Base-by-base conservation (phyloP, 2,329 filamentous ascomycete species). In the Byssochlamys sp. region DNA sequence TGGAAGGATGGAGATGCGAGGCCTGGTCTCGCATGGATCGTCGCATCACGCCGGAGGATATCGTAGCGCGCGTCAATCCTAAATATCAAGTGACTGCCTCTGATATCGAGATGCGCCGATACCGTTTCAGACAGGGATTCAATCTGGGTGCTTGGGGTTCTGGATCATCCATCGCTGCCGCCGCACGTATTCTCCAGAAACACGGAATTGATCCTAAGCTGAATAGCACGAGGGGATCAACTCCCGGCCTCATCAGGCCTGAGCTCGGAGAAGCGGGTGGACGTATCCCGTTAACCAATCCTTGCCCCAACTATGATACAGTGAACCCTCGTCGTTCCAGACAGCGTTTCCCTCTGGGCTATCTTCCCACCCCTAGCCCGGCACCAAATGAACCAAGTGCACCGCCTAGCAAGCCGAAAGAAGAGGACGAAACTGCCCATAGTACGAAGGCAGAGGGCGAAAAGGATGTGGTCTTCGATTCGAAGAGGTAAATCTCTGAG, bases 21-120 rank as follows among this genome's bases (percentile, higher is more conserved):
- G 61, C 66, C 28, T 69, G 66, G 66, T 52, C 60, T 33, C 65
- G 65, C 28, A 35, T 63, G 6, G 66, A 69, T 52, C 59, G 62
- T 24, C 62, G 65, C 14, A 65, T 68, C 51, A 59, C 56, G 3
- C 35, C 53, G 3, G 9, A 59, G 11, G 66, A 69, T 26, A 67
- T 69, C 39, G 58, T 66, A 10, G 63, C 64, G 52, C 61, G 66
- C 2, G 58, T 67, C 27, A 59, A 63, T 48, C 63, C 62, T 3
- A 48, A 51, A 9, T 60, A 60, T 3, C 27, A 26, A 11, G 51
- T 63, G 1, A 55, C 55, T 9, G 29, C 49, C 2, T 24, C 54
- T 1, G 55, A 54, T 12, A 57, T 65, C n/a, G 39, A 59, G 24
- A 14, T 35, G 11, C 63, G 63, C 4, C 58, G 62, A 10, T 33